phyloP scores from a whole-genome alignment of 106 monocot genomes.

The Phalaenopsis aphrodite region DNA sequence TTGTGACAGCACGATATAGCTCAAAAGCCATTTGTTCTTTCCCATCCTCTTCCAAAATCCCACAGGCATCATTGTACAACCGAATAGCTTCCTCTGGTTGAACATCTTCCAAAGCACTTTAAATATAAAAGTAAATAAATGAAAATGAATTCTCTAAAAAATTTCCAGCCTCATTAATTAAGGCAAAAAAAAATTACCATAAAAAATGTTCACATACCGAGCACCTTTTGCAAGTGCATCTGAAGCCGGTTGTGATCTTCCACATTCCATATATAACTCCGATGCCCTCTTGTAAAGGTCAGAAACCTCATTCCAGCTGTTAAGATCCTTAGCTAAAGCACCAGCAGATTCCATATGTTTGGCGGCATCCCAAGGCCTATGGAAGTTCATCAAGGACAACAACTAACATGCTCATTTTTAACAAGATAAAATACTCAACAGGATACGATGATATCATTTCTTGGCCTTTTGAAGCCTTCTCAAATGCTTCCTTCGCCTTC shows the following conservation, averaged over 20 bases:
- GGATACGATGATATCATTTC: constrained; percentile 94
- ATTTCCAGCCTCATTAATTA: background rate
- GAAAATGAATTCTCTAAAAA: background rate
- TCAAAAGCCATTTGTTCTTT: constrained; percentile 99
- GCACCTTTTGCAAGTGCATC: constrained; percentile 97
- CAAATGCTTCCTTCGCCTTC: constrained; percentile 95
- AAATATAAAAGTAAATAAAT: background rate
- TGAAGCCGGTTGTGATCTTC: constrained; percentile 93
- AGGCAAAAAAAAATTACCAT: background rate
- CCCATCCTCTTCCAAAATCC: constrained; percentile 82
- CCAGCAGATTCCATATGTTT: constrained; percentile 98
- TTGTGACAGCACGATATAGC: constrained; percentile 63
- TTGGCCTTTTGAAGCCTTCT: constrained; percentile 98
- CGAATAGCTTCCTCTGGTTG: constrained; percentile 74
- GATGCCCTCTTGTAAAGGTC: constrained; percentile 82
- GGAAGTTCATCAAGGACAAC: constrained; percentile 30
- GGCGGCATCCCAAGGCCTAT: constrained; percentile 99
- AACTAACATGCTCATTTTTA: background rate
- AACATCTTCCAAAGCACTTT: constrained; percentile 76
- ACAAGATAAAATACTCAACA: constrained; percentile 3
- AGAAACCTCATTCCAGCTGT: constrained; percentile 79
- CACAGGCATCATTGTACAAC: constrained; percentile 75
- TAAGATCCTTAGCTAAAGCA: constrained; percentile 81
- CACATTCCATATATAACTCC: constrained; percentile 88
- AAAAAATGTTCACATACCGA: constrained; percentile 28